Evolutionary conservation across 192 early-diverging fungal genomes (phyloP).

Genomic region (Gaertneriomyces semiglobifer): DNA sequence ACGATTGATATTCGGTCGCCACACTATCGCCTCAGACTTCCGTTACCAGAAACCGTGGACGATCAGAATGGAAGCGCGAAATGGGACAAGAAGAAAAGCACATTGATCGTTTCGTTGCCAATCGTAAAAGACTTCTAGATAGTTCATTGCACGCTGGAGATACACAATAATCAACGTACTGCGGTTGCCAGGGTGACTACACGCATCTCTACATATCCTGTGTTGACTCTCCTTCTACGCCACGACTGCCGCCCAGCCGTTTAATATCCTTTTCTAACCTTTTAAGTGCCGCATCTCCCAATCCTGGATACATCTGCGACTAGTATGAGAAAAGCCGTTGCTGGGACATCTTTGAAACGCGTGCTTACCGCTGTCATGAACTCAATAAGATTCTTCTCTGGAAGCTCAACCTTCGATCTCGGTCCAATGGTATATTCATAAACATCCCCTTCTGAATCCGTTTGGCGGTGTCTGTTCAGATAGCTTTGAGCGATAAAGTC

Average conservation of each 20-base stretch:
- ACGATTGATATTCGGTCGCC: conserved; percentile 11
- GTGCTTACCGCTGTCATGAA: conserved; percentile 54
- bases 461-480: conserved; percentile 40
- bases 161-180: too few relatives aligned
- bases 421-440: conserved; percentile 59
- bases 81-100: conserved; percentile 4
- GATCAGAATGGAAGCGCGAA: conserved; percentile 4
- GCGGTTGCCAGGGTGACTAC: too few relatives aligned
- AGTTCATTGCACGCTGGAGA: too few relatives aligned
- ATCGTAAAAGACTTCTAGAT: not conserved
- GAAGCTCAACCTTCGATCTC: conserved; percentile 56
- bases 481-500: conserved; percentile 53
- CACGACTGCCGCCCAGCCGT: conserved; percentile 10
- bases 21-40: conserved; percentile 10
- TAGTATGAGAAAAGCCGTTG: not conserved
- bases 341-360: not conserved
- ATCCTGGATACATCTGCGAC: conserved; percentile 21
- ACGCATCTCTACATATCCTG: too few relatives aligned
- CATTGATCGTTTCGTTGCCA: conserved; percentile 7
- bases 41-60: conserved; percentile 11
- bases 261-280: conserved; percentile 21
- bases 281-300: conserved; percentile 1
- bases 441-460: conserved; percentile 20
- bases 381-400: conserved; percentile 47
- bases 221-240: too few relatives aligned